A percentile compares a stretch with the other conserved stretches of the same genome.
Evolutionary conservation across 2,329 filamentous ascomycete genomes (phyloP).

Genomic region (Epichloe baconii): DNA sequence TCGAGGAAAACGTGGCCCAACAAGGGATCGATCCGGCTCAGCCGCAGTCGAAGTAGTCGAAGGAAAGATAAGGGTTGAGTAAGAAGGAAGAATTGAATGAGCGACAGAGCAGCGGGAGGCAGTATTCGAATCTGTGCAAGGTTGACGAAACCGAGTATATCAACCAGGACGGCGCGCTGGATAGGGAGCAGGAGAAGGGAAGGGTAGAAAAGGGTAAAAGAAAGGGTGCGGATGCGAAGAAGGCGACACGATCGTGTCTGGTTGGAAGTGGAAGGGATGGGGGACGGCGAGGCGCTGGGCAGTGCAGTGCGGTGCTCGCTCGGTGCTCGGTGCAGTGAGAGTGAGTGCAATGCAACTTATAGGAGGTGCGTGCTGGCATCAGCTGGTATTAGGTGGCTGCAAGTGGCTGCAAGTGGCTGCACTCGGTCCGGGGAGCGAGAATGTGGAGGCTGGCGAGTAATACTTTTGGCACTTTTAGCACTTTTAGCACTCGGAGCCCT

Average conservation of each 20-base stretch:
- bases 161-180: background rate
- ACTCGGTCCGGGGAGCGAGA: background rate
- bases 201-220: background rate
- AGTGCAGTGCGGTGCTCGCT: background rate
- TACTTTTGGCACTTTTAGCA: too few relatives aligned
- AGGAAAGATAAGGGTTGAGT: background rate
- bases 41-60: constrained; percentile 6
- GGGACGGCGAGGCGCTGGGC: background rate
- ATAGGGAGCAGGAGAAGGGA: background rate
- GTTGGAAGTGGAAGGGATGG: too few relatives aligned
- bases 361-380: background rate
- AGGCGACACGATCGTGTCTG: background rate
- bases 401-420: background rate
- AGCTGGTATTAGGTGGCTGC: too few relatives aligned
- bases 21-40: constrained; percentile 8
- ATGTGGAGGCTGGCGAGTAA: background rate
- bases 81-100: constrained; percentile 4
- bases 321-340: background rate
- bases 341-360: background rate
- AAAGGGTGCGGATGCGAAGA: background rate
- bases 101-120: constrained; percentile 5
- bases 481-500: too few relatives aligned
- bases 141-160: background rate
- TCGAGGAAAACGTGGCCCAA: constrained; percentile 1
- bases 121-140: background rate